phyloP scores from a whole-genome alignment of 352 stramenopile genomes.

The Phytophthora megakarya region DNA sequence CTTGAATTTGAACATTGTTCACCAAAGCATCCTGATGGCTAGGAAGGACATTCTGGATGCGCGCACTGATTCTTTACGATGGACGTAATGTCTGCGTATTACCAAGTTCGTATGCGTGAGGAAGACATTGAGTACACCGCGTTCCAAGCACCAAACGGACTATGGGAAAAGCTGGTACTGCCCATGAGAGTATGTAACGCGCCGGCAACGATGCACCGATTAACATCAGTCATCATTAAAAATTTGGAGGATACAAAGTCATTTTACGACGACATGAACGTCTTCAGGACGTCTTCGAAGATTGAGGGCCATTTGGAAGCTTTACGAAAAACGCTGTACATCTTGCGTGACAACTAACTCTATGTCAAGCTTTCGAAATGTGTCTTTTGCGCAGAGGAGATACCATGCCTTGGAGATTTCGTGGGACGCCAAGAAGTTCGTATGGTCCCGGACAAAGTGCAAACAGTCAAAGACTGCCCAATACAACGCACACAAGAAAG shows the following conservation, averaged over 20 bases:
- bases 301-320: background rate
- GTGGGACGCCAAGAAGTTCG: no score
- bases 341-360: background rate
- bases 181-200: background rate
- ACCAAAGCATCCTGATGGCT: background rate
- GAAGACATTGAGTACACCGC: no score
- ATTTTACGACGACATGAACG: background rate
- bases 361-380: background rate
- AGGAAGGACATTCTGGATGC: background rate
- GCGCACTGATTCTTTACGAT: background rate
- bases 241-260: background rate
- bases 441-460: no score
- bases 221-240: background rate
- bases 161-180: background rate
- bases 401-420: no score
- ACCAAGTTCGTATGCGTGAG: no score
- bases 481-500: no score
- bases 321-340: background rate
- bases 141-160: background rate
- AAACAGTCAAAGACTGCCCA: no score
- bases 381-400: no score
- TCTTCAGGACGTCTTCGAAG: background rate
- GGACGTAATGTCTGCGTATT: no score
- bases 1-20: background rate
- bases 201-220: background rate